Conservation (phyloP, 768 basidiomycete species). For the Suillus occidentalis region DNA sequence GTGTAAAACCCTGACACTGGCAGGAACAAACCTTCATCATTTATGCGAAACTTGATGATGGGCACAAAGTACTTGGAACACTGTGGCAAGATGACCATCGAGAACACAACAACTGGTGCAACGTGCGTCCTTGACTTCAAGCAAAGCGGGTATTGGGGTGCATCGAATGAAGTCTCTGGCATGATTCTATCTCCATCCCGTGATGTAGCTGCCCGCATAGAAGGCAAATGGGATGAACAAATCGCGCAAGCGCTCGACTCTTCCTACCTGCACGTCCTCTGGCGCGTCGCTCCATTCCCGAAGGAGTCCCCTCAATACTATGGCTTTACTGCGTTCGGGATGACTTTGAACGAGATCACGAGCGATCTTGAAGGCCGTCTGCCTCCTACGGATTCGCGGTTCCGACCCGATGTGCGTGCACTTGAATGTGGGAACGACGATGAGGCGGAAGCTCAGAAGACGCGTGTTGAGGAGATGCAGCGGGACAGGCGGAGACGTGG, state of each 20-base stretch:
- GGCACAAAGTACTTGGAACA: conserved; percentile 92
- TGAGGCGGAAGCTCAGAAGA: conserved; percentile 70
- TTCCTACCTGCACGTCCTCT: conserved; percentile 71
- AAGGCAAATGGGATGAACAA: conserved; percentile 90
- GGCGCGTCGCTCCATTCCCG: conserved; percentile 75
- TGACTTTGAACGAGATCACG: conserved; percentile 81
- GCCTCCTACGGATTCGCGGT: conserved; percentile 80
- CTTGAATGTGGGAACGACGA: conserved; percentile 77
- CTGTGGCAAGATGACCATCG: conserved; percentile 74
- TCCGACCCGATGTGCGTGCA: conserved; percentile 79
- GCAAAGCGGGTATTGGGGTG: conserved; percentile 80
- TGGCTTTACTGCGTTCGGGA: conserved; percentile 79
- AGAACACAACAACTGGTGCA: conserved; percentile 53
- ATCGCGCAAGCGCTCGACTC: conserved; percentile 67
- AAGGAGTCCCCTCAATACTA: conserved; percentile 71
- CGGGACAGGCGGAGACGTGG: conserved; percentile 66
- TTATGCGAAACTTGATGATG: conserved; percentile 87
- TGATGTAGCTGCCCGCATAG: conserved; percentile 58
- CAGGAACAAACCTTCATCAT: conserved; percentile 87
- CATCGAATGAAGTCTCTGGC: conserved; percentile 72
- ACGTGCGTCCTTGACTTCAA: conserved; percentile 83
- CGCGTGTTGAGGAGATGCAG: conserved; percentile 72
- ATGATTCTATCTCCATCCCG: conserved; percentile 54
- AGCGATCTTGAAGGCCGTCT: conserved; percentile 60
- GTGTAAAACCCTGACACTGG: conserved; percentile 2